phyloP scores from a whole-genome alignment of 345 rosid genomes.

The Aquilaria yunnanensis region DNA sequence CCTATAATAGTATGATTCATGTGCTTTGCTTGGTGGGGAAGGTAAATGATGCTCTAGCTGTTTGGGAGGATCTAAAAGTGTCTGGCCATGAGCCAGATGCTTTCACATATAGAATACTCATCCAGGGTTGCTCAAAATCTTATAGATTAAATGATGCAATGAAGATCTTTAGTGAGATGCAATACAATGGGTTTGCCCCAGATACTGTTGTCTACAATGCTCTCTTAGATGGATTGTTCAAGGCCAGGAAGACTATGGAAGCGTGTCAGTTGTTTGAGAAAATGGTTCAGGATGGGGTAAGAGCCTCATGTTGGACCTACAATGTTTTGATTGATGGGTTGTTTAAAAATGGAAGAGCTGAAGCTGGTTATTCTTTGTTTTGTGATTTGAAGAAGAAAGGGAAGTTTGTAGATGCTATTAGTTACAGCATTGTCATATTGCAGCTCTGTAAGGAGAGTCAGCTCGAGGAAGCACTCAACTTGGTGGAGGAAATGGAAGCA shows the following conservation, averaged over 20 bases:
- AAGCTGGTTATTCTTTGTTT: constrained; percentile 74
- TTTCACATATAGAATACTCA: constrained; percentile 56
- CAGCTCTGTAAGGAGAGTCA: constrained; percentile 76
- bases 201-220: constrained; percentile 62
- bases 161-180: constrained; percentile 63
- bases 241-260: constrained; percentile 71
- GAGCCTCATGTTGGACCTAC: constrained; percentile 82
- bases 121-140: constrained; percentile 76
- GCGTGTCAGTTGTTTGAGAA: constrained; percentile 83
- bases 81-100: constrained; percentile 88
- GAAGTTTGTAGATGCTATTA: constrained; percentile 72
- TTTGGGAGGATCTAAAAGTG: constrained; percentile 68
- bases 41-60: constrained; percentile 64
- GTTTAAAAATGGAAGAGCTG: constrained; percentile 68
- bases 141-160: constrained; percentile 65
- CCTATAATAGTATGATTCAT: constrained; percentile 81
- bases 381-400: constrained; percentile 92
- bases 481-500: constrained; percentile 83
- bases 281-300: constrained; percentile 80
- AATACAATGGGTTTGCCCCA: constrained; percentile 58
- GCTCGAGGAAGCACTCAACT: constrained; percentile 55
- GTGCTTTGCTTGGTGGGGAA: constrained; percentile 67
- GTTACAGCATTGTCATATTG: constrained; percentile 69
- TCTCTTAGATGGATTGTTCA: constrained; percentile 68
- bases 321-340: constrained; percentile 85